These are phyloP conservation scores for Xylariales sp. DNA, from an alignment of 2,329 filamentous ascomycete genomes.

Conservation along the genomic window DNA sequence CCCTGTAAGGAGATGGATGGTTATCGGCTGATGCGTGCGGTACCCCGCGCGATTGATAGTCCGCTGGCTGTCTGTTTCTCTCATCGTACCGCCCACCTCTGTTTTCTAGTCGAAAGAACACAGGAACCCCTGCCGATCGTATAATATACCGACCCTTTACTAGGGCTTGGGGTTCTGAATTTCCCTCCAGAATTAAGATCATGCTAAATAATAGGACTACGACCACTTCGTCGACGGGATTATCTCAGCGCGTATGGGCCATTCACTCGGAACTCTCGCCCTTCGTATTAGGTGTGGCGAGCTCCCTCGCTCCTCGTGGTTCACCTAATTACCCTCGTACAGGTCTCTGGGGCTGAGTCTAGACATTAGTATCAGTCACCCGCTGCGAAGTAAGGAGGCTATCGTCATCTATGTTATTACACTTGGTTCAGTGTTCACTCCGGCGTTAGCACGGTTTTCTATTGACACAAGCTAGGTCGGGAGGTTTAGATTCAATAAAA, in stretches of 20 bases:
- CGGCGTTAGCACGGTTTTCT: too few relatives aligned
- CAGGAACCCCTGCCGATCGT: neutral
- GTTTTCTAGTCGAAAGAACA: neutral
- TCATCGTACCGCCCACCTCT: neutral
- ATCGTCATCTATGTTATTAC: too few relatives aligned
- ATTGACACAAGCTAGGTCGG: too few relatives aligned
- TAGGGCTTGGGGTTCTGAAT: neutral
- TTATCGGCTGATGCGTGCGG: too few relatives aligned
- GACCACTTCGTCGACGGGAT: neutral
- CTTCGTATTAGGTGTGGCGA: conserved; percentile 8
- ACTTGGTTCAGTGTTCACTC: too few relatives aligned
- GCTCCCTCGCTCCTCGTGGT: too few relatives aligned
- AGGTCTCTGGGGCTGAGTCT: too few relatives aligned
- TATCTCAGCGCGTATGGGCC: conserved; percentile 7
- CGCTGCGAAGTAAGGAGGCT: too few relatives aligned
- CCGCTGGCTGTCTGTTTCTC: neutral
- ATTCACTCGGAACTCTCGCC: conserved; percentile 5
- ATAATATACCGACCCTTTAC: neutral
- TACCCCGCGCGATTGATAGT: neutral
- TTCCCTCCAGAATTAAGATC: neutral
- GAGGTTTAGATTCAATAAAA: too few relatives aligned
- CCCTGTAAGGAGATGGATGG: too few relatives aligned
- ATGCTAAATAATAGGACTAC: neutral
- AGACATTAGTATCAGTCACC: too few relatives aligned
- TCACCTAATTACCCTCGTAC: too few relatives aligned